Base-by-base conservation (phyloP, 1,139 yeast genomes). In the Debaryomycetaceae sp. region DNA sequence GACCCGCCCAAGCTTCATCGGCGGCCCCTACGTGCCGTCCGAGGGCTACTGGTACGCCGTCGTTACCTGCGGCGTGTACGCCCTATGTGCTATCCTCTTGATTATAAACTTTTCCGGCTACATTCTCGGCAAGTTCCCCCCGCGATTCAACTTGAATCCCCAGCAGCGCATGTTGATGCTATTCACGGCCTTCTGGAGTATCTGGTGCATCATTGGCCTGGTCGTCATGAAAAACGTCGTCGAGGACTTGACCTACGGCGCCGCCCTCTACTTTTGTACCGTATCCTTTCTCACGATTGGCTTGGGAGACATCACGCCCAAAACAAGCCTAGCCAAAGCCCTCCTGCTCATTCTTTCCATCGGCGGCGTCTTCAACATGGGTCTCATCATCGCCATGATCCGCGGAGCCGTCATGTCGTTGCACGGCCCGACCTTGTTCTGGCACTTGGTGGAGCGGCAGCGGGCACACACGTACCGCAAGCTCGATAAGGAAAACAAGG, bases 21-120 rank as follows among this genome's bases (percentile, higher is more conserved):
- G 40, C 13, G 30, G 30, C 3, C 25, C 36, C 26, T 54, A 49
- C 33, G 19, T 18, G 1, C 49, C 61, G 4, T 64, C 83, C 0
- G 77, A 73, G 39, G 94, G 92, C 1, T 85, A 69, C 44, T 85
- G 86, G 83, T 78, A 66, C 48, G 93, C 85, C 0, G 68, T 70
- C 1, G 57, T 77, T 37, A 79, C 93, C 0, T 63, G 73, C 3
- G 56, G 62, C 2, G 50, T 80, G 20, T 83, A 85, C 49, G 65
- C 71, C 34, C 26, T 53, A 3, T 77, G 86, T 38, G 64, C 75
- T 4, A 16, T 61, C 1, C 47, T 77, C 15, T 56, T 82, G 29
- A 37, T 64, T 2, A 35, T 73, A 22, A 83, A 83, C 52, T 74
- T 71, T 38, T 32, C 64, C 6, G 94, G 94, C 2, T 77, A 70